Conservation (phyloP, 371 early-diverging fungal genomes). For the Haplosporangium sp. region DNA sequence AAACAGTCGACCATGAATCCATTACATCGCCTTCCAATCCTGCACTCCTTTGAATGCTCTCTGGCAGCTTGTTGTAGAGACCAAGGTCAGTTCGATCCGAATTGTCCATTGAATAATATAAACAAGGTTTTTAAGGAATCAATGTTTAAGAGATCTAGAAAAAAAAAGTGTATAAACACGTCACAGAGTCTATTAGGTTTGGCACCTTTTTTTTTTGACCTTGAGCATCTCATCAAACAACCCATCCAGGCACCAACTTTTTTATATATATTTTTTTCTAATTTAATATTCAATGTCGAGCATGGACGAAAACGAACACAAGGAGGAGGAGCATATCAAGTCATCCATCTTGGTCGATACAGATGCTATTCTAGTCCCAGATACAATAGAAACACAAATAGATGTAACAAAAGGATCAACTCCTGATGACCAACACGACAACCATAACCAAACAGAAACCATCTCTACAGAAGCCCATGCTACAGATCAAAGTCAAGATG, state of each 20-base stretch:
- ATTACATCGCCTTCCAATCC: slow-evolving; percentile 27
- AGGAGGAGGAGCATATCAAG: slow-evolving; percentile 2
- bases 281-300: slow-evolving; percentile 9
- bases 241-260: neutral
- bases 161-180: neutral
- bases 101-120: slow-evolving; percentile 23
- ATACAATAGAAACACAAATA: neutral
- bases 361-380: neutral
- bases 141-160: neutral
- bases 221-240: neutral
- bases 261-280: neutral
- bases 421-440: neutral
- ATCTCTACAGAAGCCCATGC: neutral
- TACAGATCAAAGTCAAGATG: slow-evolving; percentile 2
- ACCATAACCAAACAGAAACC: neutral
- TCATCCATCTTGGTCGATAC: slow-evolving; percentile 2
- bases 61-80: slow-evolving; percentile 35
- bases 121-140: neutral
- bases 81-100: slow-evolving; percentile 38
- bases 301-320: slow-evolving; percentile 11
- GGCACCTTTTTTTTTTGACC: neutral
- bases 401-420: neutral
- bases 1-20: too few relatives aligned
- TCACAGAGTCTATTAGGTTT: neutral
- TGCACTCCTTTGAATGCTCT: slow-evolving; percentile 18